Percentiles rank a stretch among this genome's conserved stretches.
phyloP scores from a whole-genome alignment of 129 eudicot species.

The Lactuca saligna region DNA sequence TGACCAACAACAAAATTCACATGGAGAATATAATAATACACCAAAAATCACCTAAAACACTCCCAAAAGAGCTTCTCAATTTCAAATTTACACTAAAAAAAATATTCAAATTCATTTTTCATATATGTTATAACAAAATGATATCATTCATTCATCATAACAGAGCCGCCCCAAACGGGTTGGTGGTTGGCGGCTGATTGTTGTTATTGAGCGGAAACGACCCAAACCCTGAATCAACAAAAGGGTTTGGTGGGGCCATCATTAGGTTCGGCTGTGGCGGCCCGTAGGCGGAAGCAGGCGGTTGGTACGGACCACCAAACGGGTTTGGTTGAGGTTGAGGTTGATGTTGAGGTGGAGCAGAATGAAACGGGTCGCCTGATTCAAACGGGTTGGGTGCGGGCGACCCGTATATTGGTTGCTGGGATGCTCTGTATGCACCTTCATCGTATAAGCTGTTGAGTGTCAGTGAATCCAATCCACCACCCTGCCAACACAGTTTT shows the following conservation, averaged over 20 bases:
- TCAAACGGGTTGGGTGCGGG: conserved; percentile 97
- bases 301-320: conserved; percentile 56
- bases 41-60: conserved; percentile 18
- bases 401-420: conserved; percentile 77
- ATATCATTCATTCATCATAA: conserved; percentile 6
- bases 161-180: conserved; percentile 58
- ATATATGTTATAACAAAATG: background rate
- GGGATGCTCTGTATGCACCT: conserved; percentile 80
- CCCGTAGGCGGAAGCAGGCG: background rate
- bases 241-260: conserved; percentile 72
- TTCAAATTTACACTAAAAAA: conserved; percentile 14
- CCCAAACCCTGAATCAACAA: conserved; percentile 69
- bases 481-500: conserved; percentile 54
- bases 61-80: conserved; percentile 15
- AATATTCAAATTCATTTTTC: background rate
- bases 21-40: background rate
- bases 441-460: conserved; percentile 93
- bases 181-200: conserved; percentile 49
- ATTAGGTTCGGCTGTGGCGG: conserved; percentile 41
- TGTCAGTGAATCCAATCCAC: conserved; percentile 90
- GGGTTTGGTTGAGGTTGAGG: conserved; percentile 59
- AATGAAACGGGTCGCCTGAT: conserved; percentile 61
- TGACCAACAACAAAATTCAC: conserved; percentile 8
- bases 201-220: conserved; percentile 47
- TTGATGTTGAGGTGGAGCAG: conserved; percentile 44